These are phyloP conservation scores for Cichorium intybus DNA, from an alignment of 140 eudicot genomes.

Conservation along the genomic window DNA sequence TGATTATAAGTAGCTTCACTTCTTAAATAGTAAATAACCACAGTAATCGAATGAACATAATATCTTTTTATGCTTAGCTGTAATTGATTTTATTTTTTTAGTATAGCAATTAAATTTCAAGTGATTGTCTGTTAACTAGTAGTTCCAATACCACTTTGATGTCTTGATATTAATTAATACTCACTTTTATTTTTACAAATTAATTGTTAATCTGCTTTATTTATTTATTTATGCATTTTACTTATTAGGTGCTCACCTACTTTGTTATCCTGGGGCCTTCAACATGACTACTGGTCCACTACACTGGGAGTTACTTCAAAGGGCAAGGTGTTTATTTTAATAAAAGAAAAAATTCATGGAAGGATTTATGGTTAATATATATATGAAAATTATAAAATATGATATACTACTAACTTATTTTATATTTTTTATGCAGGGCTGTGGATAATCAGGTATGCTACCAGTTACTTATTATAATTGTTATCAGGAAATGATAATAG, in stretches of 20 bases:
- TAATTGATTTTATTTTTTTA: not conserved
- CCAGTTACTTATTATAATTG: not conserved
- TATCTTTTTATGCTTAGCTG: not conserved
- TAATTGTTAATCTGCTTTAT: not conserved
- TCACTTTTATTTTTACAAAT: not conserved
- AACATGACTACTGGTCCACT: conserved; percentile 98
- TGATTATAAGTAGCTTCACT: not conserved
- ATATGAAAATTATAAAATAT: not conserved
- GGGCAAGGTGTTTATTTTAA: conserved; percentile 63
- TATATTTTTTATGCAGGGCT: conserved; percentile 60
- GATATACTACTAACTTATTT: conserved; percentile 14
- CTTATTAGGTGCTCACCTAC: conserved; percentile 78
- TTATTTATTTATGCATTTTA: not conserved
- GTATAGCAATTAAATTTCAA: not conserved
- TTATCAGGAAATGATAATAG: not conserved
- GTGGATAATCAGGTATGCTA: conserved; percentile 87
- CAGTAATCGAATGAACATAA: not conserved
- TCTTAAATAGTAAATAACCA: too few relatives aligned
- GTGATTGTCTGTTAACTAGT: not conserved
- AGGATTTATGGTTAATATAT: not conserved
- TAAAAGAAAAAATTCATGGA: too few relatives aligned
- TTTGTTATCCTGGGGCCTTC: conserved; percentile 97
- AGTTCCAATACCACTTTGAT: conserved; percentile 4
- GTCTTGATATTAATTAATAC: not conserved
- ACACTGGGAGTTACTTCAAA: conserved; percentile 91